These are phyloP conservation scores for Xylaria sp. DNA, from an alignment of 2,329 filamentous ascomycete genomes.

Conservation along the genomic window DNA sequence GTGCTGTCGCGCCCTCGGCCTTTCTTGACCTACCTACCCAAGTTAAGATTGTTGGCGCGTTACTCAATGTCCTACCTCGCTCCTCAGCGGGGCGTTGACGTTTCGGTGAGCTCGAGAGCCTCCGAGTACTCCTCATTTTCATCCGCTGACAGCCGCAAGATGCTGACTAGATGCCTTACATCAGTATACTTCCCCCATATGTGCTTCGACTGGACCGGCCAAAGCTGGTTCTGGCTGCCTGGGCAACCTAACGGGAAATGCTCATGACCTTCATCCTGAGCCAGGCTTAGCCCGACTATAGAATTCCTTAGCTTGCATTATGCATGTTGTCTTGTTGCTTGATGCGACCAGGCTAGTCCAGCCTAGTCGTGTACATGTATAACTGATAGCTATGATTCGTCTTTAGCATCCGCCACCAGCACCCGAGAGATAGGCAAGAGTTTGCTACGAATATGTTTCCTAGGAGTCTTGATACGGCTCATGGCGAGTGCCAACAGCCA, in stretches of 20 bases:
- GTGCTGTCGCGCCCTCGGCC: constrained; percentile 33
- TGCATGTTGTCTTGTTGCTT: constrained; percentile 25
- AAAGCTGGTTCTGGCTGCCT: constrained; percentile 21
- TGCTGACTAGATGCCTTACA: constrained; percentile 15
- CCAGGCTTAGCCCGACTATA: constrained; percentile 16
- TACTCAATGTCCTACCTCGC: constrained; percentile 26
- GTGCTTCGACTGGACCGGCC: constrained; percentile 17
- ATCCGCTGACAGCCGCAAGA: constrained; percentile 13
- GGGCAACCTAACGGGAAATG: constrained; percentile 2
- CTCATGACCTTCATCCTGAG: constrained; percentile 13
- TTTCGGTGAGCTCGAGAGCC: constrained; percentile 32
- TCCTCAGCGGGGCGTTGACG: constrained; percentile 28
- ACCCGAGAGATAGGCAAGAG: constrained; percentile 6
- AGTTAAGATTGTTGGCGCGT: constrained; percentile 27
- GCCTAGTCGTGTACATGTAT: constrained; percentile 27
- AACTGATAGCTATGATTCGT: constrained; percentile 23
- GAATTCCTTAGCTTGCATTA: constrained; percentile 13
- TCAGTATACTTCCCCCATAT: constrained; percentile 17
- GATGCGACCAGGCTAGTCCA: constrained; percentile 29
- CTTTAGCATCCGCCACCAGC: constrained; percentile 10
- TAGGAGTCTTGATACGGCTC: constrained; percentile 2
- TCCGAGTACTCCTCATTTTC: constrained; percentile 30
- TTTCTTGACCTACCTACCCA: constrained; percentile 17
- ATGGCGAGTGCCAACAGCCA: constrained; percentile 18
- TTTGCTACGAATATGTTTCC: constrained; percentile 18